A percentile compares a stretch with the other conserved stretches of the same genome.
Evolutionary conservation across 2,329 filamentous ascomycete species (phyloP).

Genomic region (Fusarium austroafricanum): DNA sequence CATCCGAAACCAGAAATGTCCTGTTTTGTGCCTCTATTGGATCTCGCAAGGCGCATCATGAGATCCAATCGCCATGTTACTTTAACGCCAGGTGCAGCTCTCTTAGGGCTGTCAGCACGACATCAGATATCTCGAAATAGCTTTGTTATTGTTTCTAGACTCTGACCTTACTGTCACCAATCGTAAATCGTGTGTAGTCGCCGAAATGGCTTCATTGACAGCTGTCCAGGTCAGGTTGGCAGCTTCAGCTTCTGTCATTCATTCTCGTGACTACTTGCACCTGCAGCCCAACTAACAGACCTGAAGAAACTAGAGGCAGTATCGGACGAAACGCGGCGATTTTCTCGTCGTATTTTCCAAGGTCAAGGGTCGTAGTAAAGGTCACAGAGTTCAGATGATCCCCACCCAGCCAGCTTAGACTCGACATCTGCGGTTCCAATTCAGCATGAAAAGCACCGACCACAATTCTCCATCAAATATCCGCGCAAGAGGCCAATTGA

Average conservation of each 20-base stretch:
- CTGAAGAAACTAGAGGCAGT: conserved; percentile 3
- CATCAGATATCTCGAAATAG: background rate
- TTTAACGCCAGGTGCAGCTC: conserved; percentile 18
- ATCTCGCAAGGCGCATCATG: conserved; percentile 22
- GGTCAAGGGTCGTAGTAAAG: conserved; percentile 3
- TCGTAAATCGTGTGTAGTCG: conserved; percentile 32
- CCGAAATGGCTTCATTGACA: conserved; percentile 11
- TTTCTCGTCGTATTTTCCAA: conserved; percentile 11
- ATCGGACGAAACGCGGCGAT: conserved; percentile 25
- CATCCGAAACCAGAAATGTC: conserved; percentile 7
- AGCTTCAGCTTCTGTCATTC: conserved; percentile 1
- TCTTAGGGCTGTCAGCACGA: conserved; percentile 6
- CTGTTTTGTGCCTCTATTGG: conserved; percentile 19
- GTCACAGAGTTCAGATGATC: conserved; percentile 28
- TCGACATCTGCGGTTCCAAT: background rate
- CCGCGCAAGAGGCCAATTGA: conserved; percentile 19
- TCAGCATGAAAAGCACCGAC: conserved; percentile 23
- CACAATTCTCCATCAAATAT: conserved; percentile 6
- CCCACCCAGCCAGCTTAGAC: background rate
- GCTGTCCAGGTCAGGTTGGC: background rate
- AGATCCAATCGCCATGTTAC: conserved; percentile 27
- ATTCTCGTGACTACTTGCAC: conserved; percentile 30
- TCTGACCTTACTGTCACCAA: conserved; percentile 22
- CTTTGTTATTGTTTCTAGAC: background rate
- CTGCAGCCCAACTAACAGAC: conserved; percentile 20